A percentile compares a stretch with the other conserved stretches of the same genome.
Conservation (phyloP, 192 early-diverging fungal genomes). For the Dispira simplex region DNA sequence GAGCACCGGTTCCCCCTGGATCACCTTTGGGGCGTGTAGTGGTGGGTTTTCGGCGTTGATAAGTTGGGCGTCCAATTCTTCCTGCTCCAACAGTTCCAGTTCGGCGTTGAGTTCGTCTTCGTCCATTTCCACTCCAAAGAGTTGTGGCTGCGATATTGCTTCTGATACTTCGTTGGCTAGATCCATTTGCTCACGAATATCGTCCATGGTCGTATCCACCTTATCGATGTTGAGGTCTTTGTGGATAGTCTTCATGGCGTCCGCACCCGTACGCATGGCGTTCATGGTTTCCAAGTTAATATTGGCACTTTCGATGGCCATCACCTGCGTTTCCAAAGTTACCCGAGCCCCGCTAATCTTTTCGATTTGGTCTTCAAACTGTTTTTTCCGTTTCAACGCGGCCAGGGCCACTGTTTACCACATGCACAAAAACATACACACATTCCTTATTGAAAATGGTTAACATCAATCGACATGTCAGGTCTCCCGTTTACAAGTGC, state of each 20-base stretch:
- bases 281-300: slow-evolving; percentile 91
- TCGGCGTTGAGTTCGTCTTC: slow-evolving; percentile 86
- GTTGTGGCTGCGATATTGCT: slow-evolving; percentile 78
- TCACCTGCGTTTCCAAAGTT: slow-evolving; percentile 87
- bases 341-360: slow-evolving; percentile 77
- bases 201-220: slow-evolving; percentile 93
- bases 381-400: slow-evolving; percentile 91
- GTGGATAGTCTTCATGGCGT: slow-evolving; percentile 90
- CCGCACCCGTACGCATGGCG: slow-evolving; percentile 82
- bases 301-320: slow-evolving; percentile 93
- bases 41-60: slow-evolving; percentile 51
- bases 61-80: slow-evolving; percentile 74
- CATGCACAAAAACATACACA: not conserved
- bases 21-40: slow-evolving; percentile 38
- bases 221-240: slow-evolving; percentile 71
- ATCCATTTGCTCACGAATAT: slow-evolving; percentile 96
- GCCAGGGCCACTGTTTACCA: slow-evolving; percentile 42
- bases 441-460: not conserved
- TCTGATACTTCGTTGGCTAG: slow-evolving; percentile 87
- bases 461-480: not conserved
- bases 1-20: not conserved
- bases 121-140: slow-evolving; percentile 79
- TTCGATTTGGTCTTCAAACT: slow-evolving; percentile 68
- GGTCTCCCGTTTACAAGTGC: not conserved
- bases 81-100: slow-evolving; percentile 86